Base-by-base conservation (phyloP, 495 filamentous ascomycete species). In the Penicillium alfredii region DNA sequence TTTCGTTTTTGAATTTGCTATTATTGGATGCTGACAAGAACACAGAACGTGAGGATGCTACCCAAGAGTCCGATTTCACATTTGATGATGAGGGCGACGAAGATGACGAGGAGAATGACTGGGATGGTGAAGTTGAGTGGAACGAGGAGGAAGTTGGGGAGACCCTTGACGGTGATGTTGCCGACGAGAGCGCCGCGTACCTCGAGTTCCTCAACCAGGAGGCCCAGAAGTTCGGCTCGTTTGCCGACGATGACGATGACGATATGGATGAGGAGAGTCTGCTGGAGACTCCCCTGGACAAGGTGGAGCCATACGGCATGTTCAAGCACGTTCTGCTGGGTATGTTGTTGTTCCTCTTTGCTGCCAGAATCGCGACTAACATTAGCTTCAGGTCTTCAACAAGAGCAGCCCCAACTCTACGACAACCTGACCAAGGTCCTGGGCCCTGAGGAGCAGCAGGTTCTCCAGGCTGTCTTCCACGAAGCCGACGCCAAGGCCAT, bases 171-270 rank as follows among this genome's bases (percentile, higher is more conserved):
- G 64, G 56, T 8, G 92, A 95, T 46, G 72, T 76, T 48, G 77
- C 84, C 45, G 88, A 96, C 51, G 92, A 98, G 63, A 88, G 86
- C 53, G 80, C 84, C 12, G 88, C 92, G 2, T 98, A 98, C 55
- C 75, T 98, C 21, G 90, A 97, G 34, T 98, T 98, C 68, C 62
- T 98, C 30, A 90, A 88, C 48, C 82, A 90, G 53, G 90, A 95
- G 69, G 88, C 88, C 5, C 77, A 84, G 49, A 94, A 93, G 60
- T 90, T 92, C 53, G 73, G 76, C 31, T 75, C 77, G 17, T 71
- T 76, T 6, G 71, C 71, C 8, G 77, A 75, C 17, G 82, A 84
- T 15, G 87, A 94, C 16, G 89, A 92, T 26, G 89, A 96, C 21
- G 80, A 93, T 13, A 72, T 94, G 15, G 92, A 96, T 51, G 92